Percentiles rank a stretch among this genome's conserved stretches.
Conservation (phyloP, 2,329 filamentous ascomycete genomes). For the Colletotrichum navitas region DNA sequence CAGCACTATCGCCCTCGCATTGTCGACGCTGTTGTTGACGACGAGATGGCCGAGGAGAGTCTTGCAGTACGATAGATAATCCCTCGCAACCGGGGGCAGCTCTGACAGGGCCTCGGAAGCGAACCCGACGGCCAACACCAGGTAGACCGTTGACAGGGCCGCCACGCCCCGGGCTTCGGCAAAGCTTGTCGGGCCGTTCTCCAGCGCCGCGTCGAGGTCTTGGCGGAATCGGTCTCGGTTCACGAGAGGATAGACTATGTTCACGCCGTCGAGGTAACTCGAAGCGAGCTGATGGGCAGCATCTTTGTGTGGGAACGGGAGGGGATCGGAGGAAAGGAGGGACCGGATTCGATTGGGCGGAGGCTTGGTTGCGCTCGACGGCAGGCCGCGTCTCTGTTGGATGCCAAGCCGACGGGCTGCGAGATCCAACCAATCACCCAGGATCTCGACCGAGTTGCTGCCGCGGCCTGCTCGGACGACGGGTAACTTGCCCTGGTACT, state of each 20-base stretch:
- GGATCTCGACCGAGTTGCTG: conserved; percentile 36
- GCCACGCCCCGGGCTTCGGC: conserved; percentile 21
- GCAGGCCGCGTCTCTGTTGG: conserved; percentile 24
- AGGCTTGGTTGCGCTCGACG: neutral
- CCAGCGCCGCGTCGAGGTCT: conserved; percentile 25
- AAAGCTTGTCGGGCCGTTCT: conserved; percentile 5
- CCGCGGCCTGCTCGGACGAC: conserved; percentile 34
- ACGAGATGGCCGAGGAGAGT: conserved; percentile 43
- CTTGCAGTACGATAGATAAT: conserved; percentile 43
- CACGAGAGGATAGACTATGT: conserved; percentile 27
- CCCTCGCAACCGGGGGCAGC: neutral
- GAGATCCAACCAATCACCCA: conserved; percentile 37
- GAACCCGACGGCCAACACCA: conserved; percentile 28
- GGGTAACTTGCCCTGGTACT: conserved; percentile 36
- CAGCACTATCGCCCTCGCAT: conserved; percentile 44
- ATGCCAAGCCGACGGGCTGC: conserved; percentile 32
- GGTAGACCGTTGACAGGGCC: conserved; percentile 15
- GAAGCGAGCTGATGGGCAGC: conserved; percentile 19
- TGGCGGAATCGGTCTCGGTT: conserved; percentile 15
- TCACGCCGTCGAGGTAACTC: conserved; percentile 26
- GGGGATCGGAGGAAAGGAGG: conserved; percentile 22
- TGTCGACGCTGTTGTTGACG: conserved; percentile 38
- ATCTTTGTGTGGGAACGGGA: conserved; percentile 10
- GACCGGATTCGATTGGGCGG: neutral
- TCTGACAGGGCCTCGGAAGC: conserved; percentile 13